phyloP scores from a whole-genome alignment of 1,284 basidiomycete species.

The Pseudozyma sp. region DNA sequence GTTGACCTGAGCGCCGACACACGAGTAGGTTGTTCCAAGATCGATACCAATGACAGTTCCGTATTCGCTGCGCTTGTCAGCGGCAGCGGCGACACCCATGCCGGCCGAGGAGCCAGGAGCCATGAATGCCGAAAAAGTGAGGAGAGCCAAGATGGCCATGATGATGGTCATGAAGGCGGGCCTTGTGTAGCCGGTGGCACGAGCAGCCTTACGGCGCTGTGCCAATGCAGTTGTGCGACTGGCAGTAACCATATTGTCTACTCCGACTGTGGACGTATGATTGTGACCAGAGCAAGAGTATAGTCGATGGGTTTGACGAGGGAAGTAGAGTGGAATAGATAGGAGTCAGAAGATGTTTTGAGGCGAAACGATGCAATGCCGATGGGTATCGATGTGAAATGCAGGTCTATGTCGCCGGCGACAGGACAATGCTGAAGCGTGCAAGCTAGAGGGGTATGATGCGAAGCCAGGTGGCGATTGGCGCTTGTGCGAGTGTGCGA shows the following conservation, averaged over 20 bases:
- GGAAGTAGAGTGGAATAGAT: too few species aligned
- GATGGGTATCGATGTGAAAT: slow-evolving; percentile 5
- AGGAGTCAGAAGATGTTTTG: slow-evolving; percentile 1
- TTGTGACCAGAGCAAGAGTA: not conserved
- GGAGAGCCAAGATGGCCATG: slow-evolving; percentile 59
- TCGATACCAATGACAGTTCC: slow-evolving; percentile 89
- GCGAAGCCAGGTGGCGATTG: slow-evolving; percentile 5
- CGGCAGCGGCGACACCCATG: slow-evolving; percentile 60
- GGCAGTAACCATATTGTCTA: slow-evolving; percentile 39
- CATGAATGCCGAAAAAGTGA: slow-evolving; percentile 57
- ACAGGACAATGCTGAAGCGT: not conserved
- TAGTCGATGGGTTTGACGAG: not conserved
- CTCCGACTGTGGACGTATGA: slow-evolving; percentile 25
- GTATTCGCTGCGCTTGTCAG: slow-evolving; percentile 72
- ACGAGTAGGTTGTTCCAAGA: slow-evolving; percentile 74
- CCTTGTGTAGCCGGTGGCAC: slow-evolving; percentile 42
- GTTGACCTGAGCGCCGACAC: slow-evolving; percentile 83
- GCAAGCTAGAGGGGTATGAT: slow-evolving; percentile 4
- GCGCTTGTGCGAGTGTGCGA: not conserved
- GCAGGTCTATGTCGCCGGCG: not conserved
- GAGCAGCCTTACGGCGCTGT: slow-evolving; percentile 46
- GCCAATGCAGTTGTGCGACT: slow-evolving; percentile 42
- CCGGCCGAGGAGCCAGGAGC: slow-evolving; percentile 42
- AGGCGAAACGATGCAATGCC: not conserved
- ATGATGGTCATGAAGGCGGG: slow-evolving; percentile 55